Percentiles rank a stretch among this genome's conserved stretches.
phyloP scores from a whole-genome alignment of 768 basidiomycete genomes.

The Lentinula edodes region DNA sequence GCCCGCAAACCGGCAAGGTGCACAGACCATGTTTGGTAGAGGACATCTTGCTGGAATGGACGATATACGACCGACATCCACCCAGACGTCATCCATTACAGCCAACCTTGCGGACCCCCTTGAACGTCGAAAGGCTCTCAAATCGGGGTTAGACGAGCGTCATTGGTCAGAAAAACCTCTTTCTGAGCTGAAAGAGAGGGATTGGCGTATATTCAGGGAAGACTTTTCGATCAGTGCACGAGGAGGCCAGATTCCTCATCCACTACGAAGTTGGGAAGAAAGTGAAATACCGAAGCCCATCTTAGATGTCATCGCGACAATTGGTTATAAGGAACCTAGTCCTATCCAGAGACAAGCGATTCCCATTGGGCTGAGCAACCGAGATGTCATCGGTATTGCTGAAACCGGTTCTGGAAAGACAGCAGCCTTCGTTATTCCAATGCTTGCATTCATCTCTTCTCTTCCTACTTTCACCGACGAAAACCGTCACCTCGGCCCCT shows the following conservation, averaged over 20 bases:
- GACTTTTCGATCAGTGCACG: conserved; percentile 95
- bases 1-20: conserved; percentile 71
- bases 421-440: conserved; percentile 96
- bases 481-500: conserved; percentile 90
- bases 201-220: conserved; percentile 99
- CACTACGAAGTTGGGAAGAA: conserved; percentile 89
- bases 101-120: conserved; percentile 70
- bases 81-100: conserved; percentile 25
- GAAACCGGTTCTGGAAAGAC: conserved; percentile 99
- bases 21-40: conserved; percentile 85
- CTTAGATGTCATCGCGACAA: conserved; percentile 77
- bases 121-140: conserved; percentile 77
- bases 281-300: conserved; percentile 76
- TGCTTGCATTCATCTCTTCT: conserved; percentile 89
- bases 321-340: conserved; percentile 96
- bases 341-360: conserved; percentile 98
- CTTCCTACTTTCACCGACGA: conserved; percentile 87
- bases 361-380: conserved; percentile 94
- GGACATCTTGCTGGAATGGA: conserved; percentile 86
- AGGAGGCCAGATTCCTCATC: conserved; percentile 92
- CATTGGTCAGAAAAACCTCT: conserved; percentile 98
- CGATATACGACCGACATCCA: conserved; percentile 39
- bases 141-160: conserved; percentile 82
- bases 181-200: conserved; percentile 91
- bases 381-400: conserved; percentile 97